Evolutionary conservation across 164 flowering plant genomes (phyloP), one percentile per base, ranked within the genome.

Genomic region (Platanus orientalis): DNA sequence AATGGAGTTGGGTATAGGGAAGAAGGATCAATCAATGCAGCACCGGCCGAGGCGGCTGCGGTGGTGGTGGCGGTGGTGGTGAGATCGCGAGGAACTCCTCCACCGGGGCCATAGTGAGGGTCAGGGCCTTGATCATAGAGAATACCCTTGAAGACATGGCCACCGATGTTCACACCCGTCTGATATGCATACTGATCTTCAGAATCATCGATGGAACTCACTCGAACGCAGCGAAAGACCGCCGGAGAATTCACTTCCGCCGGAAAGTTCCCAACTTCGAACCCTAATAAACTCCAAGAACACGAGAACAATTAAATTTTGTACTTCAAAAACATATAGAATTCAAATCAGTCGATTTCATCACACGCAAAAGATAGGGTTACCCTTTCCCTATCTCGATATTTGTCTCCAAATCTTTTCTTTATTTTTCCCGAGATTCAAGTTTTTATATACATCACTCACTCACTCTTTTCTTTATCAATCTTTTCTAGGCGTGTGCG

Each of bases 91-190:
- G 16, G 88, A 79, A 68, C 80, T 75, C n/a, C n/a, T 62, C 79
- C 87, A 0, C 76, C 80, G 24, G 54, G 67, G 28, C 57, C 34
- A 39, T 72, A 59, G 16, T 72, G 73, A 13, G 36, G 54, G 2
- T 87, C 96, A 0, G 80, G 87, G 12, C 98, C 98, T 50, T 84
- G 88, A 79, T 93, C 94, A 57, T 88, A 93, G 16, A 93, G 81
- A 67, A 90, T 83, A 25, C 98, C 98, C 68, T 79, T 93, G 78
- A 90, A 93, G 2, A 88, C 76, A 54, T 90, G 96, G 1, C 98
- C 98, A 1, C 93, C 88, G 4, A 92, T 92, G 76, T 75, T 90
- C 53, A 92, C 90, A 19, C 96, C 88, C 57, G 98, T 87, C 68
- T 90, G 91, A 74, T 88, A 92, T 2, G 94, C 98, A 34, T 64